Conservation (phyloP, 768 basidiomycete genomes). For the Panaeolus cyanescens region DNA sequence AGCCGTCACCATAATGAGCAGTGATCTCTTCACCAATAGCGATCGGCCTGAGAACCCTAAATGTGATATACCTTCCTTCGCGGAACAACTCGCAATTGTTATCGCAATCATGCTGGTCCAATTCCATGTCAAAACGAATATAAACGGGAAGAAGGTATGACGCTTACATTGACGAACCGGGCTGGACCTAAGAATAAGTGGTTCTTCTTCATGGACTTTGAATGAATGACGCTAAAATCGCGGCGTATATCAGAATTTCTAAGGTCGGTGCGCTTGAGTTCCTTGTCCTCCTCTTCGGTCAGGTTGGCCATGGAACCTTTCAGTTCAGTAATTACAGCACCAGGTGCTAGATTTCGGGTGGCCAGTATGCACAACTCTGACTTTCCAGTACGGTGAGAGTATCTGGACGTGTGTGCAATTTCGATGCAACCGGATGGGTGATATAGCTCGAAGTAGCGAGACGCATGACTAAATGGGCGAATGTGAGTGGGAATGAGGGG, state of each 20-base stretch:
- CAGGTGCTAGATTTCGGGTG: slow-evolving; percentile 67
- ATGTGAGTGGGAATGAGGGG: slow-evolving; percentile 22
- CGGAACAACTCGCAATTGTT: slow-evolving; percentile 90
- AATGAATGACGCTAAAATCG: slow-evolving; percentile 91
- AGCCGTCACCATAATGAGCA: slow-evolving; percentile 88
- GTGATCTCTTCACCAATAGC: slow-evolving; percentile 84
- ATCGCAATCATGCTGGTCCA: slow-evolving; percentile 79
- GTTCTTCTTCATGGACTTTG: slow-evolving; percentile 89
- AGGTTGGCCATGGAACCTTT: slow-evolving; percentile 91
- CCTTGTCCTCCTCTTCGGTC: slow-evolving; percentile 83
- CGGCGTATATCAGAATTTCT: slow-evolving; percentile 77
- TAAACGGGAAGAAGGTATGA: slow-evolving; percentile 22
- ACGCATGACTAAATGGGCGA: slow-evolving; percentile 65
- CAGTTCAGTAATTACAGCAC: slow-evolving; percentile 79
- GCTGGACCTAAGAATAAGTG: slow-evolving; percentile 90
- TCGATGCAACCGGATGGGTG: slow-evolving; percentile 82
- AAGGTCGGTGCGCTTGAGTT: slow-evolving; percentile 81
- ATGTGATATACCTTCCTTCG: slow-evolving; percentile 88
- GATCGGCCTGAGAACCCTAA: slow-evolving; percentile 79
- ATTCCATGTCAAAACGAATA: slow-evolving; percentile 24
- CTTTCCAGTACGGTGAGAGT: slow-evolving; percentile 86
- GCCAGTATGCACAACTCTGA: slow-evolving; percentile 88
- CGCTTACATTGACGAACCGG: slow-evolving; percentile 86
- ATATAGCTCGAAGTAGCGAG: slow-evolving; percentile 88
- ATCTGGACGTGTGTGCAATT: slow-evolving; percentile 87